A percentile compares a stretch with the other conserved stretches of the same genome.
Evolutionary conservation across 1,284 basidiomycete genomes (phyloP).

Genomic region (Microbotryomycetes sp.): DNA sequence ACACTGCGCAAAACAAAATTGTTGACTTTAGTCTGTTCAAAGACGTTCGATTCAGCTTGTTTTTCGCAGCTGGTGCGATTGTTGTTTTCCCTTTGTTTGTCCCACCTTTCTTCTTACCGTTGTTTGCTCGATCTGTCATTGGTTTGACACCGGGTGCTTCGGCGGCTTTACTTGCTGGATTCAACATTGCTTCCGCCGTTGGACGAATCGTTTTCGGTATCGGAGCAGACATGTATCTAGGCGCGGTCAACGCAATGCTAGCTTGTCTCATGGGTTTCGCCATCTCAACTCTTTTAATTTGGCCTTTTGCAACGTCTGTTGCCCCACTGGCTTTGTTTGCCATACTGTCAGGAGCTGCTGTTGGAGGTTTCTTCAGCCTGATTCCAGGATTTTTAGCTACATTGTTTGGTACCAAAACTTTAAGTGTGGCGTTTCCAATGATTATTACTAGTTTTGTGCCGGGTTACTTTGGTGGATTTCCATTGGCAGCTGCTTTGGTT

Average conservation of each 20-base stretch:
- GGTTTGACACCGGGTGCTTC: neutral
- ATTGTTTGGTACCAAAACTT: constrained; percentile 12
- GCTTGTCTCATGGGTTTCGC: constrained; percentile 14
- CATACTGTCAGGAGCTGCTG: constrained; percentile 20
- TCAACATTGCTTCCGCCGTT: constrained; percentile 15
- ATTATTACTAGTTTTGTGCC: no score
- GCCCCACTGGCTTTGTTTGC: constrained; percentile 13
- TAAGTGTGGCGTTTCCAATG: constrained; percentile 15
- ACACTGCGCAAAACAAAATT: no score
- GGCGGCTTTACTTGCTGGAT: no score
- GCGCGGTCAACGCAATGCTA: constrained; percentile 20
- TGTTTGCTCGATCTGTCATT: constrained; percentile 18
- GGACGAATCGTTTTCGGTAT: constrained; percentile 24
- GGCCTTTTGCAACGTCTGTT: constrained; percentile 16
- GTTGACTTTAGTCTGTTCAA: no score
- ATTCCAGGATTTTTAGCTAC: constrained; percentile 15
- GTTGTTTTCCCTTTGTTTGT: constrained; percentile 27
- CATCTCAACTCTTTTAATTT: constrained; percentile 11
- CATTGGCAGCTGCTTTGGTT: constrained; percentile 4
- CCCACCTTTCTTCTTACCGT: constrained; percentile 13
- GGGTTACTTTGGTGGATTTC: no score
- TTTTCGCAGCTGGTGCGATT: constrained; percentile 14
- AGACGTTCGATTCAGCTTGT: constrained; percentile 12
- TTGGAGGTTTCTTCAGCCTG: constrained; percentile 24
- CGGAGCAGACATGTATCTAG: constrained; percentile 16